Conservation (phyloP, 2,329 filamentous ascomycete species). For the Ophiostoma ulmi region DNA sequence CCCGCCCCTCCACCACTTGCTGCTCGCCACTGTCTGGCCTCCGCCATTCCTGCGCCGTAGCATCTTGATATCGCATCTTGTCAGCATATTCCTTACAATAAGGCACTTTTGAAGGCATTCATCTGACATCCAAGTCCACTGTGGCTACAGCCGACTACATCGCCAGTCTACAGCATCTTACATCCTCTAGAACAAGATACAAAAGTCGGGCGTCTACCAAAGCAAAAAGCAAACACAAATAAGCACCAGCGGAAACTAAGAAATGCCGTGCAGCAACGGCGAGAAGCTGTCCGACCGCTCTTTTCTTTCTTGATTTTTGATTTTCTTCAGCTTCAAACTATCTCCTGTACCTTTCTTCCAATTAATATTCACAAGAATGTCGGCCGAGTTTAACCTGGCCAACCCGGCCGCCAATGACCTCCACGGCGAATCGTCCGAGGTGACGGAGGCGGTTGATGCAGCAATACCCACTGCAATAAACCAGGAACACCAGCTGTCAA, state of each 20-base stretch:
- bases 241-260: not conserved
- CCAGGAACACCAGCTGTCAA: too few species aligned
- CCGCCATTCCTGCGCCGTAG: not conserved
- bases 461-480: too few species aligned
- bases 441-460: too few species aligned
- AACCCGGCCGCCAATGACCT: not conserved
- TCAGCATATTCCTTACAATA: not conserved
- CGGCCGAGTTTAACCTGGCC: not conserved
- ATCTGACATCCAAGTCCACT: not conserved
- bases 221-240: not conserved
- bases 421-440: not conserved
- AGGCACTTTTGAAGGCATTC: too few species aligned
- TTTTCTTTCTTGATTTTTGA: not conserved
- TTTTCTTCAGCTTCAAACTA: not conserved
- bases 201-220: not conserved
- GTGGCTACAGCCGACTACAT: too few species aligned
- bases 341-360: not conserved
- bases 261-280: constrained; percentile 11
- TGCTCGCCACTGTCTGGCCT: not conserved
- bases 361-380: not conserved
- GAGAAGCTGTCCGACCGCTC: not conserved
- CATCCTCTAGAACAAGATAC: too few species aligned
- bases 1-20: not conserved
- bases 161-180: too few species aligned
- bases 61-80: not conserved